A percentile compares a stretch with the other conserved stretches of the same genome.
These are phyloP conservation scores for Gelatoporia subvermispora DNA, from an alignment of 768 basidiomycete species.

Conservation along the genomic window DNA sequence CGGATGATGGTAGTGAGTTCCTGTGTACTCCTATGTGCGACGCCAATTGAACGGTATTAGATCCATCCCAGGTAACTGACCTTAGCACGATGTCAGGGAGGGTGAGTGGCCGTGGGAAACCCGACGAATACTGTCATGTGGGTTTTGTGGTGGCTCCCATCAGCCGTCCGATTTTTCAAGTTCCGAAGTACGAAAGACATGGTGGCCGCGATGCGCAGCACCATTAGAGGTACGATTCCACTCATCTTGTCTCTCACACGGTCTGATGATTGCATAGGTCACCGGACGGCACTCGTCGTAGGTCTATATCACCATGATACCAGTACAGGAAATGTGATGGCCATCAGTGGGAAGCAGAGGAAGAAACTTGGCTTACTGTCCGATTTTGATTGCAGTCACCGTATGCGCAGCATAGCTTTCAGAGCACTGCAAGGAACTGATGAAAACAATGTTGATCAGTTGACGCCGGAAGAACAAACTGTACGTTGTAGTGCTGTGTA, in stretches of 20 bases:
- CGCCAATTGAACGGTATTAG: neutral
- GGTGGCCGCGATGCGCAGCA: constrained; percentile 6
- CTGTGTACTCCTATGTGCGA: neutral
- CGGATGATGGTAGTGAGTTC: neutral
- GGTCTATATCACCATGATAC: too few species aligned
- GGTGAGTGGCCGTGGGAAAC: neutral
- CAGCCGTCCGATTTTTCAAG: constrained; percentile 1
- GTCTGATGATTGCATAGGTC: too few species aligned
- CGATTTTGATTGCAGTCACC: too few species aligned
- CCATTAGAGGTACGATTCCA: constrained; percentile 11
- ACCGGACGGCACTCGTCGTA: neutral
- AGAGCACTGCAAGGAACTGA: too few species aligned
- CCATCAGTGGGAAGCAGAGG: too few species aligned
- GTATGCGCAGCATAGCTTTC: too few species aligned
- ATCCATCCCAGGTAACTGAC: too few species aligned
- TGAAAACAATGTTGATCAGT: too few species aligned
- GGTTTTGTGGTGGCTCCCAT: constrained; percentile 6
- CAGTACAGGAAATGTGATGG: too few species aligned
- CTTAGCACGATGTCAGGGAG: constrained; percentile 6
- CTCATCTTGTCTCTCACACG: too few species aligned
- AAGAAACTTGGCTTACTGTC: too few species aligned
- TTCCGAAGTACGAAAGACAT: constrained; percentile 8
- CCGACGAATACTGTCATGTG: constrained; percentile 7
- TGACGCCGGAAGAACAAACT: neutral
- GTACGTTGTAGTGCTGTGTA: neutral